Evolutionary conservation across 1,139 yeast species (phyloP).

Genomic region (Nadsonia starkeyi-henricii): DNA sequence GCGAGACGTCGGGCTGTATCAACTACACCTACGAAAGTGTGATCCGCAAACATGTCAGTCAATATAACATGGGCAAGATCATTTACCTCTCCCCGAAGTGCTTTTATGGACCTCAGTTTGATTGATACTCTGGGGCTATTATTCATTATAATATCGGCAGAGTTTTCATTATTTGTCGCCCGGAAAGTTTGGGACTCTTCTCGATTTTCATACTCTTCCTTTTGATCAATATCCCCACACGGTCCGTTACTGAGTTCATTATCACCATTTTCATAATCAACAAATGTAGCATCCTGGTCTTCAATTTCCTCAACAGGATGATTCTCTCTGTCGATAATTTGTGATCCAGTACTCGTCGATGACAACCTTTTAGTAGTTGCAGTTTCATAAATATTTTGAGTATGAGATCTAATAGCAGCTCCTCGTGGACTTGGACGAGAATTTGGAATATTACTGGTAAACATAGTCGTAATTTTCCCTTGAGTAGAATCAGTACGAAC

Average conservation of each 20-base stretch:
- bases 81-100: conserved; percentile 40
- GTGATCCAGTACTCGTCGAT: too few relatives aligned
- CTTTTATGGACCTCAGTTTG: conserved; percentile 27
- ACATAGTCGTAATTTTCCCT: conserved; percentile 37
- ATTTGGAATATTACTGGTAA: conserved; percentile 12
- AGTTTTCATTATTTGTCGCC: too few relatives aligned
- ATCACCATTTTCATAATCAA: too few relatives aligned
- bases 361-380: too few relatives aligned
- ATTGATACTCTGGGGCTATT: conserved; percentile 6
- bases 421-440: too few relatives aligned
- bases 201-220: not conserved
- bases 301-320: conserved; percentile 4
- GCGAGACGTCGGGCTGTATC: conserved; percentile 57
- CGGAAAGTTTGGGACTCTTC: not conserved
- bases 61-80: conserved; percentile 35
- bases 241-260: too few relatives aligned
- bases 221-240: not conserved
- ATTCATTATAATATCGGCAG: too few relatives aligned
- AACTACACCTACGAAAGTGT: conserved; percentile 70
- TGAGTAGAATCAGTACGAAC: conserved; percentile 62
- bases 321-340: not conserved
- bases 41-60: conserved; percentile 54
- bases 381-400: too few relatives aligned
- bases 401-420: too few relatives aligned
- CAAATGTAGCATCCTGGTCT: conserved; percentile 3